Conservation (phyloP, 2,329 filamentous ascomycete genomes). For the Decorospora gaudefroyi region DNA sequence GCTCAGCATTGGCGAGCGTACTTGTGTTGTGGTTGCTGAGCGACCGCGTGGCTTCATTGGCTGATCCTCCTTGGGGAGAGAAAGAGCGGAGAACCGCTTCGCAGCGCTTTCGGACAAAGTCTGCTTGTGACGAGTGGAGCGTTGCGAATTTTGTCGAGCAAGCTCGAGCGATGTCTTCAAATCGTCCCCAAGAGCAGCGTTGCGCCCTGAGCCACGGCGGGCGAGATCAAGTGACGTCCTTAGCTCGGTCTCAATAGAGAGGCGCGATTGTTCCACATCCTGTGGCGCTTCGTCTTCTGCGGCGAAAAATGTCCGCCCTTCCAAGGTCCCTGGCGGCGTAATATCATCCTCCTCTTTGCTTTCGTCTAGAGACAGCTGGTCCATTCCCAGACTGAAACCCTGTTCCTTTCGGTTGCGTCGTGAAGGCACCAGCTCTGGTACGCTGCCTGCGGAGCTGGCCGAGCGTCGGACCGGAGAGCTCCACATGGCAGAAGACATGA, state of each 20-base stretch:
- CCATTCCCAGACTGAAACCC: conserved; percentile 36
- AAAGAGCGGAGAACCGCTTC: conserved; percentile 34
- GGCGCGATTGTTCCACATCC: conserved; percentile 4
- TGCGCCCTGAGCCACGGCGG: conserved; percentile 31
- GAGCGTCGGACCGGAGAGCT: conserved; percentile 44
- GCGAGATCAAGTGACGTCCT: conserved; percentile 35
- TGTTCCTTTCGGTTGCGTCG: conserved; percentile 38
- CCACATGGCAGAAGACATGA: conserved; percentile 51
- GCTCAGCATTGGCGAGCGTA: conserved; percentile 34
- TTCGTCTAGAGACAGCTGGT: conserved; percentile 39
- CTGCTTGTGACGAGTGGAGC: conserved; percentile 36
- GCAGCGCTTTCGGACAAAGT: conserved; percentile 42
- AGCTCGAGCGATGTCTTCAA: conserved; percentile 30
- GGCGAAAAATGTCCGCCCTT: conserved; percentile 40
- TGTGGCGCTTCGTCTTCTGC: conserved; percentile 28
- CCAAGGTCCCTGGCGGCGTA: conserved; percentile 35
- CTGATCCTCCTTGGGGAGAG: conserved; percentile 8
- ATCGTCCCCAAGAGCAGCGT: conserved; percentile 18
- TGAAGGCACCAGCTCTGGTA: conserved; percentile 47
- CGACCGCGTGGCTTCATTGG: conserved; percentile 26
- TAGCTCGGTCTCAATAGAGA: conserved; percentile 28
- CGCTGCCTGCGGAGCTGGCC: conserved; percentile 46
- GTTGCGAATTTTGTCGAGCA: conserved; percentile 29
- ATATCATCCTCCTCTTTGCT: conserved; percentile 37
- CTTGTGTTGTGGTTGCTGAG: conserved; percentile 36